Evolutionary conservation across 768 basidiomycete genomes (phyloP).

Genomic region (Tubosaeta sp.): DNA sequence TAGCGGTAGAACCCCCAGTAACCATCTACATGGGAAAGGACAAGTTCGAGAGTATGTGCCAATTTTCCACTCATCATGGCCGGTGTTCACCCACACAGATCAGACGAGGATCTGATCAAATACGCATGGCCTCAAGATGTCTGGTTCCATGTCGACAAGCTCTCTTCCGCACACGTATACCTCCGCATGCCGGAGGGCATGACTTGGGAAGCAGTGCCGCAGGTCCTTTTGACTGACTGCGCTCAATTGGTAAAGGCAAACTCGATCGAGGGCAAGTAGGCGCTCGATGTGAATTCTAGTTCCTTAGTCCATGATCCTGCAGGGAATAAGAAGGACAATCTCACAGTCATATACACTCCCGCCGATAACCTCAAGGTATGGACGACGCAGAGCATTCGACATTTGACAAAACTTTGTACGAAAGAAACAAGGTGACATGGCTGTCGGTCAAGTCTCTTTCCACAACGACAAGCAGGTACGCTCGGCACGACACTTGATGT

Average conservation of each 20-base stretch:
- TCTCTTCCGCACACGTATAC: constrained; percentile 96
- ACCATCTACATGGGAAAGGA: constrained; percentile 94
- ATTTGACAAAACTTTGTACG: neutral
- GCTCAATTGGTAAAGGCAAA: constrained; percentile 97
- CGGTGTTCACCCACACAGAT: constrained; percentile 19
- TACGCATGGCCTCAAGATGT: constrained; percentile 87
- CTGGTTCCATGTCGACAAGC: constrained; percentile 98
- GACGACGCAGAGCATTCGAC: neutral
- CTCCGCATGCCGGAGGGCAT: constrained; percentile 82
- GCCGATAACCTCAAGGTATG: constrained; percentile 86
- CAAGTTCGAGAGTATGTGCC: constrained; percentile 84
- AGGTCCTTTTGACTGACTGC: constrained; percentile 73
- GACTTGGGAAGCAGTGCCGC: constrained; percentile 85
- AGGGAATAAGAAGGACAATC: constrained; percentile 96
- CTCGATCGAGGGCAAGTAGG: constrained; percentile 74
- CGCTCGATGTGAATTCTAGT: neutral
- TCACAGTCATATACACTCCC: constrained; percentile 93
- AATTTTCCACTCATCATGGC: neutral
- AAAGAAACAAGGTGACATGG: constrained; percentile 98
- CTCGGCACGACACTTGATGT: neutral
- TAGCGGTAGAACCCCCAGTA: constrained; percentile 61
- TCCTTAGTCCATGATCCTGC: neutral
- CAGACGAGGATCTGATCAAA: constrained; percentile 94
- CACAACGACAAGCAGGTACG: constrained; percentile 82
- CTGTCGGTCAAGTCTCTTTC: constrained; percentile 93